Evolutionary conservation across 257 asterid species (phyloP), one percentile per base, ranked within the genome.

Genomic region (Nicotiana tabacum): DNA sequence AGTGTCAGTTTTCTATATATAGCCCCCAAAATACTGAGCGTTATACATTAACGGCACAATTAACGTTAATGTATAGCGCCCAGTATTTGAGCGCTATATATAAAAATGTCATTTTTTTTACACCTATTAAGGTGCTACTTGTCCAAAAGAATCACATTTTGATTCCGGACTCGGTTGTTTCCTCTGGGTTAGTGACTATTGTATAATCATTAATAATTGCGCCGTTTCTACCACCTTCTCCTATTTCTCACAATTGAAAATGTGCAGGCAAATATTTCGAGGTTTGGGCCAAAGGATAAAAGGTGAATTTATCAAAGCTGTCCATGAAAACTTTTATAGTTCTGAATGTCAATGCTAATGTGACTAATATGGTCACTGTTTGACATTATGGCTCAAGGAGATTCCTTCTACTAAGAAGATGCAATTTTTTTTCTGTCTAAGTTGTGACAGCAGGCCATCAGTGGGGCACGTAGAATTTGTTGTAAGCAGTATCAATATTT

Each of bases 191-290:
- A 24, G 69, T 43, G 81, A 72, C 16, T 62, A 66, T n/a, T 15
- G 9, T 60, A 60, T 60, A 85, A 85, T 70, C 77, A 43, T 30
- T 77, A 46, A 0, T n/a, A 32, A 33, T 37, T 13, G 11, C 61
- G 82, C 82, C 82, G 82, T 48, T 61, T 61, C 72, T 78, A 78
- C 21, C 72, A 78, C 82, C 35, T 78, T 46, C 55, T 27, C 8
- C 67, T 39, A 17, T 33, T 78, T 77, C 16, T 11, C 58, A 37
- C 15, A 37, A 60, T 37, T 29, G 55, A 78, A 78, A 35, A 78
- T 60, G 4, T 12, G 60, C 5, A 60, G 60, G 69, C 82, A 78
- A 61, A 78, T 24, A 37, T 78, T 39, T 62, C 76, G 70, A 79
- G 39, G 82, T 79, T 58, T 79, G 57, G 4, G 82, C 68, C 58